Evolutionary conservation across 495 filamentous ascomycete genomes (phyloP).

Genomic region (Penicillium silybi): DNA sequence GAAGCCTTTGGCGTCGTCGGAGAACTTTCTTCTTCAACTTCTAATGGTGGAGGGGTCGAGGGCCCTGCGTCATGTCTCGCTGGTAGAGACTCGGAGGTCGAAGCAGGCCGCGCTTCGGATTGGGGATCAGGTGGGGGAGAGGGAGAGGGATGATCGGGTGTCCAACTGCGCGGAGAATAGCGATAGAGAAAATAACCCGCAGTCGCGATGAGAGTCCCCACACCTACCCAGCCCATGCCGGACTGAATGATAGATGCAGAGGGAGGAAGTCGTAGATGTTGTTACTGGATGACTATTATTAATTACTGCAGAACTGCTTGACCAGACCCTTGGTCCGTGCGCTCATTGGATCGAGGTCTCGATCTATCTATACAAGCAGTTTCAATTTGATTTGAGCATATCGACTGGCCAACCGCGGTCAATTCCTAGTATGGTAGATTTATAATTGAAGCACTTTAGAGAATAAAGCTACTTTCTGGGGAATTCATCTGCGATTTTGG

Average conservation of each 20-base stretch:
- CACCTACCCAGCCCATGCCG: slow-evolving; percentile 38
- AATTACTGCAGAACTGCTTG: slow-evolving; percentile 10
- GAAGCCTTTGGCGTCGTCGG: slow-evolving; percentile 50
- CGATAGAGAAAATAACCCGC: slow-evolving; percentile 33
- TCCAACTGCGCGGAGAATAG: slow-evolving; percentile 26
- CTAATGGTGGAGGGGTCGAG: slow-evolving; percentile 4
- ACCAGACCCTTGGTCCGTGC: slow-evolving; percentile 20
- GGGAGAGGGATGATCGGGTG: slow-evolving; percentile 10
- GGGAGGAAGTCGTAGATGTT: not conserved
- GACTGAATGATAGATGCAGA: slow-evolving; percentile 1
- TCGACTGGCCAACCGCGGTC: no score
- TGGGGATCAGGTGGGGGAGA: slow-evolving; percentile 18
- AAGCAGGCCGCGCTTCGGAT: slow-evolving; percentile 11
- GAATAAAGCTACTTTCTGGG: no score
- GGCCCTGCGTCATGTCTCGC: slow-evolving; percentile 5
- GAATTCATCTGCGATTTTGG: no score
- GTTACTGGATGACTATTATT: not conserved
- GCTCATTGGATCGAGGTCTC: slow-evolving; percentile 8
- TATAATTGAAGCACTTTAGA: no score
- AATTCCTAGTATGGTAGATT: no score
- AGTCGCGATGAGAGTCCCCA: slow-evolving; percentile 30
- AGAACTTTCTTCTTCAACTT: slow-evolving; percentile 26
- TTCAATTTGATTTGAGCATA: no score
- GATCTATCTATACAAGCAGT: not conserved
- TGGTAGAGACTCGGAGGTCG: slow-evolving; percentile 5